phyloP scores from a whole-genome alignment of 306 rosid genomes.

The Abrus pulchellus region DNA sequence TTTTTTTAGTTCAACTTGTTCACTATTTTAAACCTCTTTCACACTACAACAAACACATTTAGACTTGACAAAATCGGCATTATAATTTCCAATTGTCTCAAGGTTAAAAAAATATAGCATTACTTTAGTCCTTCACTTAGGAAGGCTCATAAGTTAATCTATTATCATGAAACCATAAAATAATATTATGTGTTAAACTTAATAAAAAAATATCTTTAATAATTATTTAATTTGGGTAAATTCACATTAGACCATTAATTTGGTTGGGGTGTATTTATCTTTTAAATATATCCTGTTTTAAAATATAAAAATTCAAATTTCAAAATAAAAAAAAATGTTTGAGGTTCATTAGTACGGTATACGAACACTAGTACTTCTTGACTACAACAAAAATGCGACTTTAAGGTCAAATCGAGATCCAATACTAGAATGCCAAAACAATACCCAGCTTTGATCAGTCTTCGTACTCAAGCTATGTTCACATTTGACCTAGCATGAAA shows the following conservation, averaged over 20 bases:
- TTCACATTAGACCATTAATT: no score
- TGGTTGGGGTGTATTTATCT: no score
- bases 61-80: constrained; percentile 4
- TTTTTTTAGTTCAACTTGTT: neutral
- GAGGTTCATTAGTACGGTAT: no score
- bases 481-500: neutral
- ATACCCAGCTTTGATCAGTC: neutral
- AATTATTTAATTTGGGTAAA: no score
- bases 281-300: no score
- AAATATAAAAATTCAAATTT: no score
- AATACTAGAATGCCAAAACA: no score
- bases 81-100: neutral
- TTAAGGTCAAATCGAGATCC: neutral
- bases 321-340: no score
- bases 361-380: neutral
- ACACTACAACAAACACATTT: constrained; percentile 13
- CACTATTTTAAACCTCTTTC: neutral
- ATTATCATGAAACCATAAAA: no score
- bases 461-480: neutral
- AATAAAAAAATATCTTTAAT: no score
- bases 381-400: neutral
- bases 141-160: neutral
- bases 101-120: neutral
- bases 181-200: no score
- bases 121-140: neutral